phyloP scores from a whole-genome alignment of 495 filamentous ascomycete genomes.

The Talaromyces nanjingensis region DNA sequence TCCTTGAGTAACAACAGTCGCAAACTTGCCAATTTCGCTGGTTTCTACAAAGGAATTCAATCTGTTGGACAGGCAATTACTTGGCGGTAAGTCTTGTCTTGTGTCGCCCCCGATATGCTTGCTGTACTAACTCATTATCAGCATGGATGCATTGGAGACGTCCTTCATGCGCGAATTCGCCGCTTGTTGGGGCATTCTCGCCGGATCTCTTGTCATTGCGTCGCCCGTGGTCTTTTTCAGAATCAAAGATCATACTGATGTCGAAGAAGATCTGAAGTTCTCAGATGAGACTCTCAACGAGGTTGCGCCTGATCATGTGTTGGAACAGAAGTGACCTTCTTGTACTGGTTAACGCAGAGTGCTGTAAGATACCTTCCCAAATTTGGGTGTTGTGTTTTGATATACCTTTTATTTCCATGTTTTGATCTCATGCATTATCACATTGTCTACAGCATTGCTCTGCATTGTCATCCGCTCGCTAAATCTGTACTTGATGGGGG shows the following conservation, averaged over 20 bases:
- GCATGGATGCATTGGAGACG: conserved; percentile 55
- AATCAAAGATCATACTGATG: conserved; percentile 62
- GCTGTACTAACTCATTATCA: conserved; percentile 15
- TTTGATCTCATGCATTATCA: not conserved
- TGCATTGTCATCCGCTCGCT: not conserved
- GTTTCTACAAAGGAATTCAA: conserved; percentile 97
- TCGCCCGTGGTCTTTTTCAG: conserved; percentile 71
- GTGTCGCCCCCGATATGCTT: not conserved
- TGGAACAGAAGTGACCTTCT: not conserved
- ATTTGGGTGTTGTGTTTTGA: not conserved
- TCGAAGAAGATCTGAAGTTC: conserved; percentile 77
- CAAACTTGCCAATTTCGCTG: conserved; percentile 86
- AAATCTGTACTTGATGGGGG: not conserved
- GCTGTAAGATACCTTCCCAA: not conserved
- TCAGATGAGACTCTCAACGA: conserved; percentile 69
- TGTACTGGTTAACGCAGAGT: not conserved
- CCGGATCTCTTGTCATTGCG: conserved; percentile 66
- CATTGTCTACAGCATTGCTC: not conserved
- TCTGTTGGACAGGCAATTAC: conserved; percentile 86
- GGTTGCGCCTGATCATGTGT: conserved; percentile 22
- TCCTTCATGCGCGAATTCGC: conserved; percentile 60
- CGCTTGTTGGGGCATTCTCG: conserved; percentile 64
- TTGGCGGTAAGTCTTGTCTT: conserved; percentile 50
- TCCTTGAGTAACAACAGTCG: conserved; percentile 84
- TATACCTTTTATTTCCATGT: not conserved